Base-by-base conservation (phyloP, 1,284 basidiomycete genomes). In the Cystobasidiaceae sp. region DNA sequence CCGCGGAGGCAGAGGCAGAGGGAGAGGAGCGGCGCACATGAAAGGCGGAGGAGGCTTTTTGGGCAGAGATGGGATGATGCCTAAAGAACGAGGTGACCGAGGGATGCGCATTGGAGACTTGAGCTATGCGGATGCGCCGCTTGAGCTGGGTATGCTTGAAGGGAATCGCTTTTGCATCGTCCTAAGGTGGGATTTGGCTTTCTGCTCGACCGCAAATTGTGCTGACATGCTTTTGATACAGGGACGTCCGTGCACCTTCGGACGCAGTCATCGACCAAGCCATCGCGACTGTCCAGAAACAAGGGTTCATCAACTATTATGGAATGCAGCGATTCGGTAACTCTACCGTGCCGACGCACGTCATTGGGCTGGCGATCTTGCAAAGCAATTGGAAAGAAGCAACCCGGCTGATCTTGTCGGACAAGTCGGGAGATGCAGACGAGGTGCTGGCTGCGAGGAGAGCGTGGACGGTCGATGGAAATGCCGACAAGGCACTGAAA, bases 261-360 rank as follows among this genome's bases (percentile, higher is more conserved):
- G 79, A 81, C 68, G 84, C 87, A 41, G 84, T 83, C 0, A 80
- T 97, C 48, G 85, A 90, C 70, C 81, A 81, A 63, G 87, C 88
- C 0, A 83, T 98, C 82, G 80, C 82, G n/a, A 86, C 84, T 2
- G 82, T 98, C 59, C 88, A 91, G 75, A 79, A 82, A 50, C 85
- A 84, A 60, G 96, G 96, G 0, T 97, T 97, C 77, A 89, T 99
- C 77, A 99, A 99, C 77, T 99, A 97, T 75, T 99, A 96, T 75
- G 94, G 91, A 88, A 78, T 98, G 94, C 96, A 99, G 76, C 86
- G 96, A 17, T 99, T 99, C 77, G 96, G 96, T 32, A 98, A 94
- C 0, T 92, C 94, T 6, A 86, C 90, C 11, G 87, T 98, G 28
- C 92, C 94, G 1, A 97, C 96, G 0, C 94, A 99, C 74, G 81